Percentiles rank a stretch among this genome's conserved stretches.
These are phyloP conservation scores for Fraxinus paxiana DNA, from an alignment of 305 asterid genomes.

Conservation along the genomic window DNA sequence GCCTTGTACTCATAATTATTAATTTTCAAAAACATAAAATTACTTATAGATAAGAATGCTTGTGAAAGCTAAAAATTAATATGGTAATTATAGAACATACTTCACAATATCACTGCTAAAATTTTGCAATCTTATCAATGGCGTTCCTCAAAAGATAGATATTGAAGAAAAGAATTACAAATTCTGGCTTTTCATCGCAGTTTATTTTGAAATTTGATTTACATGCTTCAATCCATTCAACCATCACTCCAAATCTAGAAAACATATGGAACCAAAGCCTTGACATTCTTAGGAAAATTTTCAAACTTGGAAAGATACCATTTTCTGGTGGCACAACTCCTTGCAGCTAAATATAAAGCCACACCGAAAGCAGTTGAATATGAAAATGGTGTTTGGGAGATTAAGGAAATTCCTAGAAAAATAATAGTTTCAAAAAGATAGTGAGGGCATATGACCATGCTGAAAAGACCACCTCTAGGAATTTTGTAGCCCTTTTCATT, in stretches of 20 bases:
- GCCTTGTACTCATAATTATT: background rate
- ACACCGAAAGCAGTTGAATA: constrained; percentile 37
- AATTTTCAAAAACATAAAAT: background rate
- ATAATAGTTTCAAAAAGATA: constrained; percentile 53
- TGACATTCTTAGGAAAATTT: constrained; percentile 57
- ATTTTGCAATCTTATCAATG: background rate
- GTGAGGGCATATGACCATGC: constrained; percentile 61
- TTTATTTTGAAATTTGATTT: background rate
- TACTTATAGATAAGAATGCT: background rate
- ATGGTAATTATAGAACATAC: no score
- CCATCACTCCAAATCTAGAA: constrained; percentile 24
- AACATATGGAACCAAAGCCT: constrained; percentile 61
- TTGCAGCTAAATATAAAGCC: constrained; percentile 38
- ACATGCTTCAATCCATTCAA: background rate
- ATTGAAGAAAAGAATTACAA: background rate
- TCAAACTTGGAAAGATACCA: constrained; percentile 65
- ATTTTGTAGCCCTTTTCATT: constrained; percentile 56
- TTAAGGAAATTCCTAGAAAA: constrained; percentile 50
- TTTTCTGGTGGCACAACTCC: constrained; percentile 56
- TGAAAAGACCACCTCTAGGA: constrained; percentile 59
- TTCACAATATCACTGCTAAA: background rate
- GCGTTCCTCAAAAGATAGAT: background rate
- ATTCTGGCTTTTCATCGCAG: background rate
- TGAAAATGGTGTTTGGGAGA: constrained; percentile 47
- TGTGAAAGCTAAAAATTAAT: background rate